Base-by-base conservation (phyloP, 2,329 filamentous ascomycete genomes). In the Venturiaceae sp. region DNA sequence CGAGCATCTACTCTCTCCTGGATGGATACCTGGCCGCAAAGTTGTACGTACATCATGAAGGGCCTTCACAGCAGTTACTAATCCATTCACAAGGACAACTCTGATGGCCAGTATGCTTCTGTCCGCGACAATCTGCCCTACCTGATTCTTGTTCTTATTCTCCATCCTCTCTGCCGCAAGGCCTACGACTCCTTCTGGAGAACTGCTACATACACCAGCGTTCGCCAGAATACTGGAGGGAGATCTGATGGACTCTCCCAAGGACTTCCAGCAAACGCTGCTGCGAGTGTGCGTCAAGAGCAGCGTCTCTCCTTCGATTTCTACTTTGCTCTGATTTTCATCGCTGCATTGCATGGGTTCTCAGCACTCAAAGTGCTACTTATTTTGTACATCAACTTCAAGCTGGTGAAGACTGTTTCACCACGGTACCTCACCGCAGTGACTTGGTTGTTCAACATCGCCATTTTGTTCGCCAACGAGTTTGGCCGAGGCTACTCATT, bases 21-120 rank as follows among this genome's bases (percentile, higher is more conserved):
- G 94, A 64, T 99, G 94, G 94, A 88, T 99, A 59, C 88, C 87
- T 7, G 92, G 92, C 28, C 87, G 92, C 60, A 90, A 90, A 80
- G 90, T 97, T 62, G 88, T 90, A 78, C 71, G 65, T 64, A 47
- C 8, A 50, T 54, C 36, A 14, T 13, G 28, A 14, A 53, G 50
- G n/a, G n/a, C n/a, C n/a, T n/a, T n/a, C n/a, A n/a, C n/a, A n/a
- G n/a, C n/a, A n/a, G n/a, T n/a, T n/a, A n/a, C n/a, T n/a, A n/a
- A n/a, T n/a, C n/a, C n/a, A n/a, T n/a, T n/a, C n/a, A n/a, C 3
- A 62, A 91, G 87, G 94, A 99, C 74, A 85, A 91, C 62, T 94
- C 91, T 39, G 94, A 99, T 74, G 73, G 81, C 33, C 94, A 99
- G 72, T 99, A 97, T 73, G 77, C 80, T 60, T 85, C 83, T 37